These are phyloP conservation scores for Phytophthora cactorum DNA, from an alignment of 352 stramenopile species.

Conservation along the genomic window DNA sequence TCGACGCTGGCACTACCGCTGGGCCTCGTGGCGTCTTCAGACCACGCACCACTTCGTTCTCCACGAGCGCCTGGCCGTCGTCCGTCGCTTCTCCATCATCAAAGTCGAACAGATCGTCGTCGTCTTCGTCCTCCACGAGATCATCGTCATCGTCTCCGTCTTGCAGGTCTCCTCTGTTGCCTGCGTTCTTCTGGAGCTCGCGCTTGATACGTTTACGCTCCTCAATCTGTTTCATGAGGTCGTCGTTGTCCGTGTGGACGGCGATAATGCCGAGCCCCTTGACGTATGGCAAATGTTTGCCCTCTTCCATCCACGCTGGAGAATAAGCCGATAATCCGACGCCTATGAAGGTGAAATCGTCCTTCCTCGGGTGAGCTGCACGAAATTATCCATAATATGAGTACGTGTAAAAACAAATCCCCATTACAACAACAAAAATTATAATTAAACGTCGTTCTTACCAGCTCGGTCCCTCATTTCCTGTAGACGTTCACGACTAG, in stretches of 20 bases:
- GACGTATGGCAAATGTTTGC: slow-evolving; percentile 60
- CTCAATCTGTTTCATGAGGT: slow-evolving; percentile 69
- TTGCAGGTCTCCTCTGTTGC: slow-evolving; percentile 41
- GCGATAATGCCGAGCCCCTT: slow-evolving; percentile 61
- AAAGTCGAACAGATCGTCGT: slow-evolving; percentile 51
- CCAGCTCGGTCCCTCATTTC: slow-evolving; percentile 52
- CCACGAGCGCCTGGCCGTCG: slow-evolving; percentile 48
- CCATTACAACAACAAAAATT: no score
- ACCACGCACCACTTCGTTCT: slow-evolving; percentile 52
- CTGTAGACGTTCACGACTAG: slow-evolving; percentile 50
- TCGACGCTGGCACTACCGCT: slow-evolving; percentile 52
- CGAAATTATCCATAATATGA: slow-evolving; percentile 12
- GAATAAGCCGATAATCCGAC: slow-evolving; percentile 73
- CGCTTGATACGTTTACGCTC: slow-evolving; percentile 70
- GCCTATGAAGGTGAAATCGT: slow-evolving; percentile 68
- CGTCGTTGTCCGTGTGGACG: slow-evolving; percentile 48
- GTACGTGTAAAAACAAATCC: no score
- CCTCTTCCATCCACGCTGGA: slow-evolving; percentile 60
- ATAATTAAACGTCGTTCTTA: slow-evolving; percentile 26
- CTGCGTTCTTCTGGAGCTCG: slow-evolving; percentile 44
- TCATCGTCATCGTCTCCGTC: slow-evolving; percentile 46
- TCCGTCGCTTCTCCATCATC: slow-evolving; percentile 38
- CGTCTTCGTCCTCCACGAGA: slow-evolving; percentile 34
- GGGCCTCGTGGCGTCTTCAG: slow-evolving; percentile 51
- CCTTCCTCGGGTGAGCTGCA: slow-evolving; percentile 45